Evolutionary conservation across 2,329 filamentous ascomycete genomes (phyloP).

Genomic region (Venturia carpophila): DNA sequence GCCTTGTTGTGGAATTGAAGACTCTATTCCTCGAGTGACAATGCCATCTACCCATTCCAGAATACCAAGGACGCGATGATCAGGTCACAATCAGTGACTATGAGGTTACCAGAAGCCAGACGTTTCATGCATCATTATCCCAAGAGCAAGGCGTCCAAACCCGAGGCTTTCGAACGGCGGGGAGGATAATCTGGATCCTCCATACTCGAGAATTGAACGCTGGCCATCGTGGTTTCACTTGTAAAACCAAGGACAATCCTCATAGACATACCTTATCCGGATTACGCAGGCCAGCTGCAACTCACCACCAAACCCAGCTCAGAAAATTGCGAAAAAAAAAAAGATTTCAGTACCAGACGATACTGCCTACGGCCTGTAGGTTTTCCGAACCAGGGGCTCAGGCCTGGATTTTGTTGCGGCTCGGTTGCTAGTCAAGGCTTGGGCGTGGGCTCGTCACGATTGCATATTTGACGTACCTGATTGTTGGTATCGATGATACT

Average conservation of each 20-base stretch:
- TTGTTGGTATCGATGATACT: no score
- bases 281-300: neutral
- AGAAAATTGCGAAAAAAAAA: slow-evolving; percentile 4
- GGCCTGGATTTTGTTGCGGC: neutral
- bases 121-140: neutral
- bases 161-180: neutral
- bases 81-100: no score
- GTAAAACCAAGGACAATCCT: no score
- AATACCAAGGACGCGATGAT: no score
- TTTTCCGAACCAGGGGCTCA: neutral
- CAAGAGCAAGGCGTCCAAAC: neutral
- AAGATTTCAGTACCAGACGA: neutral
- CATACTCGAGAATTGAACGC: neutral
- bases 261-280: no score
- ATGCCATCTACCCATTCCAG: no score
- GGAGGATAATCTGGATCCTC: neutral
- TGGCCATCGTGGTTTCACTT: neutral
- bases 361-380: neutral
- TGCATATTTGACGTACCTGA: neutral
- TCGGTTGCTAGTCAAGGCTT: slow-evolving; percentile 1
- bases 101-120: no score
- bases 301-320: neutral
- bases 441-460: slow-evolving; percentile 3
- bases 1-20: no score
- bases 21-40: no score